Evolutionary conservation across 2,329 filamentous ascomycete species (phyloP), one percentile per base, ranked within the genome.

Genomic region (Bimuria novae-zelandiae): DNA sequence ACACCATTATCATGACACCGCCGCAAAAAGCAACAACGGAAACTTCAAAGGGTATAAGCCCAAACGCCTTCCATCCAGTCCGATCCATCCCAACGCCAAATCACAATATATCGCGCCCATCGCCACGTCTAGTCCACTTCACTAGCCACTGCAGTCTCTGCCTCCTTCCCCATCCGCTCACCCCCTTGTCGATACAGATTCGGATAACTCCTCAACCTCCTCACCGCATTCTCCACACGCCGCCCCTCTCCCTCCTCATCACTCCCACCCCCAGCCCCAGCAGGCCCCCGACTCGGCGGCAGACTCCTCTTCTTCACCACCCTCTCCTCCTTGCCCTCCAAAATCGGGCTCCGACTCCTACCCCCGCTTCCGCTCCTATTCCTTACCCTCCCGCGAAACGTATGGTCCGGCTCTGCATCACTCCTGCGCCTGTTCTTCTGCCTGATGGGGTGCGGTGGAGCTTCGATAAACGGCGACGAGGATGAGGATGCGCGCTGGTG

Each of bases 141-240:
- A 21, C 29, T 22, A 37, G 21, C 44, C 40, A 32, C 29, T 19
- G 35, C 37, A 37, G 43, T 23, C 17, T 51, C 55, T 16, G 41
- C 52, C 19, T 39, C 43, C 6, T 47, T 41, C 11, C 49, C 44
- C 41, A 63, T 59, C 33, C 61, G 60, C 41, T 60, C 54, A 40
- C 61, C 59, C 14, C 59, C 60, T 32, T 54, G 50, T 22, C 50
- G 57, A 52, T 72, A 68, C 41, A 70, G 33, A 43, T 74, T 72
- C 30, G 69, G 67, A 41, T 71, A 67, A 47, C 69, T 78, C 49
- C 76, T 68, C 57, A 73, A 68, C 52, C 73, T 58, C 51, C 76
- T 65, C n/a, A 70, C 35, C 36, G 41, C 56, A 10, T 62, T 58
- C 10, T 60, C 60, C 17, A 54, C 54, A 4, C 36, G n/a, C n/a